Evolutionary conservation across 768 basidiomycete species (phyloP), one percentile per base, ranked within the genome.

Genomic region (Leccinum rimulosum): DNA sequence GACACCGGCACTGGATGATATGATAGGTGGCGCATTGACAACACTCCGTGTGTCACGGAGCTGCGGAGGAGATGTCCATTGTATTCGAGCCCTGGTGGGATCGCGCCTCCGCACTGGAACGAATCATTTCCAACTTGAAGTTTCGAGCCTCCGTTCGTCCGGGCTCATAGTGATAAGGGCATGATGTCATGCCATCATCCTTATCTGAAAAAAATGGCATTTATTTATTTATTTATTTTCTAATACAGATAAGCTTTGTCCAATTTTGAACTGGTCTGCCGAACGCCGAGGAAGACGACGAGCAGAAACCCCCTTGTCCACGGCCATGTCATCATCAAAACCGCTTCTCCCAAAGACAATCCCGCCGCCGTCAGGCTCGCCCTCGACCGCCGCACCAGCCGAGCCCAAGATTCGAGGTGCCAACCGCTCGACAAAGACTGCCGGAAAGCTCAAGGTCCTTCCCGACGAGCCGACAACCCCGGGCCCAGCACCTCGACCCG

Each of bases 401-500:
- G 85, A 87, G 60, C 71, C 77, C 11, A 90, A 88, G 65, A 74
- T 79, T 22, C 80, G 89, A 55, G 88, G 89, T 0, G 88, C 89
- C 14, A 90, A 91, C 65, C 80, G 90, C 63, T 86, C 88, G 19
- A 91, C 90, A 1, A 92, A 92, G 69, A 83, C 88, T 9, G 86
- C 87, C 12, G 90, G 91, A 48, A 94, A 94, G 71, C 84, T 94
- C 63, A 93, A 94, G 69, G 90, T 94, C 15, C 80, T 94, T 31
- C 92, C 92, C 51, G 92, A 94, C 68, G 87, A 93, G 67, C 90
- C 88, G 6, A 87, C 90, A 35, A 76, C 79, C 14, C 62, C 64
- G 3, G 61, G 61, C 9, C 75, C 77, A 33, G 70, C 78, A 40
- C 65, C 74, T 40, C 57, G 35, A 63, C 61, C 63, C 22, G 33